Base-by-base conservation (phyloP, 306 rosid species). In the Begonia fuchsioides region DNA sequence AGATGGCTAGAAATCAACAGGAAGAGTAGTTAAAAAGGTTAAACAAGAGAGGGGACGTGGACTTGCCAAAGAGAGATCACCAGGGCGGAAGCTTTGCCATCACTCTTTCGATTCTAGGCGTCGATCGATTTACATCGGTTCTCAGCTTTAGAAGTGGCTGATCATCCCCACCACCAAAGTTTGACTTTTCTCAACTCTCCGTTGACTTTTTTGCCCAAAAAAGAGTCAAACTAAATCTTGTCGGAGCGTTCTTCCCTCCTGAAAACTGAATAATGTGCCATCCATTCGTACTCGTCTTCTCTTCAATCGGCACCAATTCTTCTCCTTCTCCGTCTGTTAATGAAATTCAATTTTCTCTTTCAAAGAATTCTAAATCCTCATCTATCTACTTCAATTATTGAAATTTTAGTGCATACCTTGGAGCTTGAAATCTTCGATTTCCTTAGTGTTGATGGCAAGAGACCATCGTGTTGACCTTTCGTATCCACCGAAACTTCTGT, bases 11-110 rank as follows among this genome's bases (percentile, higher is more conserved):
- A 81, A 66, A 40, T 72, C 39, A 59, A 81, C 61, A 16, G 84
- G 81, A 56, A 90, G 95, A 59, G 68, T 60, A 59, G 39, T 75
- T 44, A 90, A 64, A 73, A 90, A 85, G 12, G 98, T 69, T 26
- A 90, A n/a, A 67, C 59, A 75, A 66, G 67, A 55, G 56, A 3
- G 98, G 97, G 61, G 94, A 75, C 15, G 92, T 85, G 17, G 94
- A 90, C 72, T 90, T 90, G 35, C 98, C 98, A 54, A 90, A 90
- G 70, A 64, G 66, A 3, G 98, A 76, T 55, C 98, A 81, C 98
- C 98, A 85, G 32, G 63, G 39, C 7, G 94, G 92, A 73, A 90
- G 92, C 77, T 81, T 85, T 55, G 38, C 15, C 44, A 85, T 86
- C 57, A 90, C 58, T 45, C 71, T 56, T 54, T 76, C 58, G 3